Conservation (phyloP, 495 filamentous ascomycete species). For the Aspergillus leporis region DNA sequence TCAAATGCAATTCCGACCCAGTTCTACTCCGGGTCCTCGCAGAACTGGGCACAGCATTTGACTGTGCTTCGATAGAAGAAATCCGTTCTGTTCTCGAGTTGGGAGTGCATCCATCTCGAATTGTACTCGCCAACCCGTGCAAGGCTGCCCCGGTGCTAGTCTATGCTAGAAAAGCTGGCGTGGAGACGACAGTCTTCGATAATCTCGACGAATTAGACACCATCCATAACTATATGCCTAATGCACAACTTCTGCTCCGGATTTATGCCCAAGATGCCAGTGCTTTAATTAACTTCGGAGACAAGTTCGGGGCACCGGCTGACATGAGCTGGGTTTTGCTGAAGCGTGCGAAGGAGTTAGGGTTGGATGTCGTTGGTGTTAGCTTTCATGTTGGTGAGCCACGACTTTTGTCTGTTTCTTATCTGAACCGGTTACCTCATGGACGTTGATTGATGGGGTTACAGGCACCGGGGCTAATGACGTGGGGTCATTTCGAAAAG, state of each 20-base stretch:
- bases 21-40: conserved; percentile 28
- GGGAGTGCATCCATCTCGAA: conserved; percentile 28
- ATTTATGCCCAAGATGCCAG: conserved; percentile 31
- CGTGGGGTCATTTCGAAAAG: conserved; percentile 22
- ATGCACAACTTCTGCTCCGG: conserved; percentile 30
- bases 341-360: conserved; percentile 26
- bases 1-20: conserved; percentile 40
- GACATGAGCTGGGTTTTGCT: conserved; percentile 20
- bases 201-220: conserved; percentile 37
- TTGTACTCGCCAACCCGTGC: conserved; percentile 38
- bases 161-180: conserved; percentile 23
- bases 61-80: conserved; percentile 37
- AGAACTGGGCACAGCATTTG: conserved; percentile 29
- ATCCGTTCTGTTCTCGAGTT: conserved; percentile 28
- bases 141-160: conserved; percentile 26
- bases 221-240: conserved; percentile 28
- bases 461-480: conserved; percentile 25
- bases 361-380: conserved; percentile 31
- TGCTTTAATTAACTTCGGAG: conserved; percentile 26
- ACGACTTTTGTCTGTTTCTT: background rate
- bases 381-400: conserved; percentile 41
- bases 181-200: conserved; percentile 34
- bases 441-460: background rate
- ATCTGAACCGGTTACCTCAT: background rate
- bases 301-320: conserved; percentile 34